Conservation (phyloP, 2,329 filamentous ascomycete species). For the Penicillium sp. region DNA sequence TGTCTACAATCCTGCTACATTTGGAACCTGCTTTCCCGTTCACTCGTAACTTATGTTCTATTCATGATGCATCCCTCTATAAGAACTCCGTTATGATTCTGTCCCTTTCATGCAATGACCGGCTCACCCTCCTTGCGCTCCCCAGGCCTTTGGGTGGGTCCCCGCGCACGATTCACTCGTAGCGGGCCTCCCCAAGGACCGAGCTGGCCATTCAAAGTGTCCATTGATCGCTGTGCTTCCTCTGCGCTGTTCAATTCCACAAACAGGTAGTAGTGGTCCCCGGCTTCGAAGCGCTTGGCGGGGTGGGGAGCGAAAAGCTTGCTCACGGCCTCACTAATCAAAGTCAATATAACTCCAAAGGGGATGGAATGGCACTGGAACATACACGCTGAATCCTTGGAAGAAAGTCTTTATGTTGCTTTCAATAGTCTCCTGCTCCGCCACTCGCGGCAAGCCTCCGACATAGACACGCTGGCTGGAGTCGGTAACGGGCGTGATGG, state of each 20-base stretch:
- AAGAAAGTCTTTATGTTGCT: constrained; percentile 47
- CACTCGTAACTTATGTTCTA: not conserved
- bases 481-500: constrained; percentile 20
- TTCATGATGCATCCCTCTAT: not conserved
- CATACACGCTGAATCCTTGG: constrained; percentile 44
- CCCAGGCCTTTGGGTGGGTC: constrained; percentile 15
- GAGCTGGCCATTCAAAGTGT: constrained; percentile 41
- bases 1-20: not conserved
- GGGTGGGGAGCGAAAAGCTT: constrained; percentile 60
- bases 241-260: constrained; percentile 60
- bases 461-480: constrained; percentile 48
- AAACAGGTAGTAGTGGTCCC: constrained; percentile 64
- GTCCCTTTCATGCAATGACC: not conserved
- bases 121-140: not conserved
- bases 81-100: not conserved
- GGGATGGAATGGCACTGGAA: constrained; percentile 1
- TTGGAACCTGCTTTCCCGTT: not conserved
- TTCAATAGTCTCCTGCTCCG: constrained; percentile 42
- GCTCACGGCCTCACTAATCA: constrained; percentile 45
- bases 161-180: constrained; percentile 42
- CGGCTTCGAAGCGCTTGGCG: constrained; percentile 52
- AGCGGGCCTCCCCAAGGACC: constrained; percentile 42
- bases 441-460: constrained; percentile 46
- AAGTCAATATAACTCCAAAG: not conserved
- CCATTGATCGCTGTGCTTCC: constrained; percentile 54